Percentiles rank a stretch among this genome's conserved stretches.
Conservation (phyloP, 495 filamentous ascomycete species). For the Lasiosphaeria hispida region DNA sequence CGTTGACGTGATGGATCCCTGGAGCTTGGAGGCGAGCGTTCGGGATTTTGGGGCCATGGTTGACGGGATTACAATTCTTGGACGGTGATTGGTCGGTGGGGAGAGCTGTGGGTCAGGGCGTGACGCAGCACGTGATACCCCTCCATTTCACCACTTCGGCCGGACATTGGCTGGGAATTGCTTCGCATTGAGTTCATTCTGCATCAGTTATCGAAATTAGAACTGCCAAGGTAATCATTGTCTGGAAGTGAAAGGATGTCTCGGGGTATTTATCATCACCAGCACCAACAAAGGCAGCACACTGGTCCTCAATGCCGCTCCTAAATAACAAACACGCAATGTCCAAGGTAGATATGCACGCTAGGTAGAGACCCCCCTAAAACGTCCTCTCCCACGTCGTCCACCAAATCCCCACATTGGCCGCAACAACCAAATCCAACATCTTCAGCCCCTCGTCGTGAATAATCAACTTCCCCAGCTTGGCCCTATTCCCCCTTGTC, state of each 20-base stretch:
- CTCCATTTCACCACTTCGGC: not conserved
- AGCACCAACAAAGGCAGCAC: too few relatives aligned
- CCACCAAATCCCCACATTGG: slow-evolving; percentile 94
- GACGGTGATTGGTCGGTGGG: slow-evolving; percentile 23
- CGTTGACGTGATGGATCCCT: slow-evolving; percentile 29
- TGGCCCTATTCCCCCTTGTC: slow-evolving; percentile 77
- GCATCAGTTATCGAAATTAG: not conserved
- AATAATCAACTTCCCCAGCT: slow-evolving; percentile 89
- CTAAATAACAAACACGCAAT: too few relatives aligned
- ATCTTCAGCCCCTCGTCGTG: slow-evolving; percentile 92
- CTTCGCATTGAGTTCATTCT: not conserved
- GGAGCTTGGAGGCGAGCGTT: slow-evolving; percentile 13
- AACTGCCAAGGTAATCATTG: too few relatives aligned
- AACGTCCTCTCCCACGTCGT: slow-evolving; percentile 68
- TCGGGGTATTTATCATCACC: not conserved
- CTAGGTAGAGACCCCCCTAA: too few relatives aligned
- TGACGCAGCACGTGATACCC: slow-evolving; percentile 20
- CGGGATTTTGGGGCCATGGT: slow-evolving; percentile 21
- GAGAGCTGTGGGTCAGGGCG: not conserved
- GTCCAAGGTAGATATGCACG: too few relatives aligned
- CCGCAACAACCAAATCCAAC: slow-evolving; percentile 87
- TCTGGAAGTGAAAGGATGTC: not conserved
- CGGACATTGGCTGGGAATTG: not conserved
- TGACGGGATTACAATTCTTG: slow-evolving; percentile 35
- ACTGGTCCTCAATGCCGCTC: too few relatives aligned